Percentiles rank a stretch among this genome's conserved stretches.
Conservation (phyloP, 805 yeast species). For the Kazachstania bromeliacearum region DNA sequence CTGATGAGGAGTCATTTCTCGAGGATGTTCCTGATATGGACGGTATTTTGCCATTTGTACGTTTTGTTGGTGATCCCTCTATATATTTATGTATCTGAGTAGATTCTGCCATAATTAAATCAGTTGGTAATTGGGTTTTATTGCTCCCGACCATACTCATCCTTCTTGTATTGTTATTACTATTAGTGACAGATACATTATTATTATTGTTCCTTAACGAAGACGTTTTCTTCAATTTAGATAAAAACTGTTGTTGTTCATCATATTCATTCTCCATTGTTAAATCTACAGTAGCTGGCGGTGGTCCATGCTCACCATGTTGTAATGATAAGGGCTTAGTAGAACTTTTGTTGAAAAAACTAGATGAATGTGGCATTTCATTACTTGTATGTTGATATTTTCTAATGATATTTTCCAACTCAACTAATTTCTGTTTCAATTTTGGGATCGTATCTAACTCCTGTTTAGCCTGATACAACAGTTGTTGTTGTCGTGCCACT, state of each 20-base stretch:
- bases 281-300: slow-evolving; percentile 22
- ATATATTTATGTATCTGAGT: slow-evolving; percentile 8
- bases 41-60: not conserved
- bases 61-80: not conserved
- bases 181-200: not conserved
- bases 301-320: slow-evolving; percentile 2
- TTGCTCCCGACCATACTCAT: not conserved
- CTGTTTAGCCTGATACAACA: slow-evolving; percentile 19
- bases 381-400: not conserved
- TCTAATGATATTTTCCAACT: slow-evolving; percentile 2
- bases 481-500: slow-evolving; percentile 21
- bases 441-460: slow-evolving; percentile 20
- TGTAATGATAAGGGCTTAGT: not conserved
- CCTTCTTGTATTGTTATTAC: slow-evolving; percentile 1
- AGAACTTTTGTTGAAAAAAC: not conserved
- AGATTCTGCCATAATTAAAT: slow-evolving; percentile 10
- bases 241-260: slow-evolving; percentile 12
- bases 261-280: slow-evolving; percentile 16
- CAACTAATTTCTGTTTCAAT: slow-evolving; percentile 11
- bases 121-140: not conserved
- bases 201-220: slow-evolving; percentile 4
- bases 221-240: slow-evolving; percentile 14
- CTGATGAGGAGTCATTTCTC: slow-evolving; percentile 1
- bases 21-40: slow-evolving; percentile 1
- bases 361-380: not conserved